Base-by-base conservation (phyloP, 208 protist species). In the Crithidia brevicula region DNA sequence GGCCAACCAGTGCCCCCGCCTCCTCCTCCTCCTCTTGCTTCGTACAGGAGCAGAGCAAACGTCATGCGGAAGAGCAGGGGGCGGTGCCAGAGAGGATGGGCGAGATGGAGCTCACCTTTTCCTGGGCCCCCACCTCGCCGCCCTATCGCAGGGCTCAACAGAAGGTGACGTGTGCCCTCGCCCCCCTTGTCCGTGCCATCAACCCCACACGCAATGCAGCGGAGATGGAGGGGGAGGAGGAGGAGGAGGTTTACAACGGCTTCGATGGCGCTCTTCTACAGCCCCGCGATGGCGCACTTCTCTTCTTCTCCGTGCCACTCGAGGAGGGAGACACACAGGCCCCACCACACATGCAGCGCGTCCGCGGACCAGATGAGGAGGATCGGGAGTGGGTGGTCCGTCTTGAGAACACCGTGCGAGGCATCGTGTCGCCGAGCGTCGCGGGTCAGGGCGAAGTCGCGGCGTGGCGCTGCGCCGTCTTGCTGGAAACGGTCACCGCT, bases 191-290 rank as follows among this genome's bases (percentile, higher is more conserved):
- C 5, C 43, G 59, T 18, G 59, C 59, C 42, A n/a, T 6, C 42
- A n/a, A 20, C 42, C 8, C 5, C 42, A 40, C 36, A 13, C 18
- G 4, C 8, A 56, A 38, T 7, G 10, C n/a, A 4, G 23, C 4
- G 11, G 20, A 11, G 4, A 25, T 38, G 36, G 36, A 38, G 22
- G 40, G 25, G 2, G 57, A 63, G 9, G 50, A 15, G 16, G 25
- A 28, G 36, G 38, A 8, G 60, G 62, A 28, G 62, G 63, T 64
- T 20, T 42, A 50, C 70, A 64, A 64, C 47, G 70, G 61, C 43
- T 75, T 75, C 38, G 70, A 75, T 61, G 70, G 61, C 15, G 70
- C 70, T 1, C 46, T 75, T 15, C 61, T 75, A 54, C 61, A 69
- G 54, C 70, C 70, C 3, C 46, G 60, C 22, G 60, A 69, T 30